Percentiles rank a stretch among this genome's conserved stretches.
Conservation (phyloP, 164 flowering plant genomes). For the Cinnamomum micranthum region DNA sequence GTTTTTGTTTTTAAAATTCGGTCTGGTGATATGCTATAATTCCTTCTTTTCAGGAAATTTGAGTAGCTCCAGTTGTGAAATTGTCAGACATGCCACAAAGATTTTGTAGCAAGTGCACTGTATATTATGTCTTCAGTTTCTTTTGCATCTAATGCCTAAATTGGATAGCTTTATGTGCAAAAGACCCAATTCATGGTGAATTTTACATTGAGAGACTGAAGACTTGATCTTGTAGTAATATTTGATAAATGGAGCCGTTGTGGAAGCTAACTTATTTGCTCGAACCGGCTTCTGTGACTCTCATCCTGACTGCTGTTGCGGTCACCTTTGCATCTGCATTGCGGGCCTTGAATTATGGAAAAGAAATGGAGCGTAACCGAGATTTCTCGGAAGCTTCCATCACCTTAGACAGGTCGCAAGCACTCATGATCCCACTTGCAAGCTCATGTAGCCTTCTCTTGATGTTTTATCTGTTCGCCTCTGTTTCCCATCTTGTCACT, state of each 20-base stretch:
- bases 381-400: slow-evolving; percentile 82
- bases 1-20: too few species aligned
- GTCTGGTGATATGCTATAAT: background rate
- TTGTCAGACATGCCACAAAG: background rate
- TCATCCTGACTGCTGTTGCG: slow-evolving; percentile 71
- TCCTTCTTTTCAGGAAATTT: background rate
- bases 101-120: background rate
- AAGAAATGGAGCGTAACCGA: slow-evolving; percentile 83
- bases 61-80: background rate
- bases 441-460: slow-evolving; percentile 85
- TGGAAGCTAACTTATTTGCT: slow-evolving; percentile 74
- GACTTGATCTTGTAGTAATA: background rate
- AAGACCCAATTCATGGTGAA: background rate
- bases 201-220: background rate
- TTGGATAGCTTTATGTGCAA: background rate
- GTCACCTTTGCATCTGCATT: slow-evolving; percentile 86
- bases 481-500: slow-evolving; percentile 84
- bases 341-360: slow-evolving; percentile 75
- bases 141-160: background rate
- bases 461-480: slow-evolving; percentile 90
- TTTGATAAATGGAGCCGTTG: slow-evolving; percentile 56
- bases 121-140: background rate
- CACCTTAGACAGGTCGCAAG: slow-evolving; percentile 81
- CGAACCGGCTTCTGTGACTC: slow-evolving; percentile 77
- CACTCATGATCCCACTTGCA: slow-evolving; percentile 86